These are phyloP conservation scores for Stramenopiles sp. DNA, from an alignment of 352 stramenopile genomes.

Conservation along the genomic window DNA sequence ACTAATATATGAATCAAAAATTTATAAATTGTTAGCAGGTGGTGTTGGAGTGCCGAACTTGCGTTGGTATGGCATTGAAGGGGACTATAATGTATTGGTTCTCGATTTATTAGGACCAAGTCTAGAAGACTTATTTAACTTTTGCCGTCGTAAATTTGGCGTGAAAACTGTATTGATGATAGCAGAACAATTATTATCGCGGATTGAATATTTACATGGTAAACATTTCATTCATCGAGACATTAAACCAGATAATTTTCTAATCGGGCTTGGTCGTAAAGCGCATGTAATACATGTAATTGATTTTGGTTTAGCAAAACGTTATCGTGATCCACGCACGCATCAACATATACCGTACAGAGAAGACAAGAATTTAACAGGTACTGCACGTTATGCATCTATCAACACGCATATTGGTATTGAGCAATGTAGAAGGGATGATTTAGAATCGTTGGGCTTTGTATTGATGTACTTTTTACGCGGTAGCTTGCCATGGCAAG, in stretches of 20 bases:
- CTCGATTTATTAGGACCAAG: conserved; percentile 91
- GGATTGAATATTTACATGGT: conserved; percentile 77
- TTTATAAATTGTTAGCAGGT: conserved; percentile 98
- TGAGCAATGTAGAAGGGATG: conserved; percentile 86
- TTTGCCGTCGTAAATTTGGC: conserved; percentile 68
- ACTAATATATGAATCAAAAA: conserved; percentile 98
- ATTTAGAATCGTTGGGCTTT: conserved; percentile 88
- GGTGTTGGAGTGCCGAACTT: conserved; percentile 95
- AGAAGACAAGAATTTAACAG: conserved; percentile 83
- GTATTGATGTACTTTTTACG: conserved; percentile 81
- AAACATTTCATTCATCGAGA: conserved; percentile 84
- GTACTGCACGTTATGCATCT: conserved; percentile 86
- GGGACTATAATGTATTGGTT: conserved; percentile 99
- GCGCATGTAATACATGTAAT: conserved; percentile 79
- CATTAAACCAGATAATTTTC: conserved; percentile 87
- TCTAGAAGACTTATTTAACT: conserved; percentile 70
- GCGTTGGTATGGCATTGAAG: conserved; percentile 96
- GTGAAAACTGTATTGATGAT: conserved; percentile 90
- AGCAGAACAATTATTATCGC: conserved; percentile 60
- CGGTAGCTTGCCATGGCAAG: conserved; percentile 87
- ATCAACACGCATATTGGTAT: conserved; percentile 97
- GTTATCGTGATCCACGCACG: conserved; percentile 71
- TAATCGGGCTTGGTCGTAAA: conserved; percentile 66
- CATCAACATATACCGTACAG: conserved; percentile 78
- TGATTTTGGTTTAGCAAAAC: conserved; percentile 80